Percentiles rank a stretch among this genome's conserved stretches.
phyloP scores from a whole-genome alignment of 345 rosid species.

The Eucalyptus microcorys region DNA sequence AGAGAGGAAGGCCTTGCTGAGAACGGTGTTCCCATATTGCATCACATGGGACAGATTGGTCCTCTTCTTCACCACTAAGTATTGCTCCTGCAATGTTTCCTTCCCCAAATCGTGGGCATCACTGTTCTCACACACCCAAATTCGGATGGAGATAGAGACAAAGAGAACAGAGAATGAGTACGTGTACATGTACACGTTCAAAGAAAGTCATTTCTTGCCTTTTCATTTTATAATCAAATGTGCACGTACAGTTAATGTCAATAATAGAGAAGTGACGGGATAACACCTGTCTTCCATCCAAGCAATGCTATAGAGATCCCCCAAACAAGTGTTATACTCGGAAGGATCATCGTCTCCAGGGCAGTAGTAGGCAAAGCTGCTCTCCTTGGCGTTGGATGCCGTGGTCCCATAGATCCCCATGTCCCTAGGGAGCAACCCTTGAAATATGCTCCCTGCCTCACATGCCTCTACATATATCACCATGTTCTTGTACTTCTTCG shows the following conservation, averaged over 20 bases:
- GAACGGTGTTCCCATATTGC: constrained; percentile 33
- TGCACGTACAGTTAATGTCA: not conserved
- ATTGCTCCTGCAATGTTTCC: constrained; percentile 48
- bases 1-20: constrained; percentile 7
- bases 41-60: constrained; percentile 38
- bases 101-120: constrained; percentile 33
- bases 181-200: no score
- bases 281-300: constrained; percentile 76
- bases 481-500: constrained; percentile 32
- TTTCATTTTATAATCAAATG: not conserved
- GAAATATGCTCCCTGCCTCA: constrained; percentile 52
- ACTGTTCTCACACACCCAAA: constrained; percentile 3
- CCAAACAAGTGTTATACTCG: constrained; percentile 34
- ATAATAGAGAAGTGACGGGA: not conserved
- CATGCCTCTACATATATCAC: constrained; percentile 64
- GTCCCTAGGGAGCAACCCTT: constrained; percentile 30
- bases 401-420: constrained; percentile 37
- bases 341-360: not conserved
- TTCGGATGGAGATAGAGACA: not conserved
- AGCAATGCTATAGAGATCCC: constrained; percentile 61
- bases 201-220: no score
- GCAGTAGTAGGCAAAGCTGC: constrained; percentile 41
- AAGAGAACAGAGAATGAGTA: not conserved
- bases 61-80: constrained; percentile 27
- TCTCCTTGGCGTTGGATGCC: constrained; percentile 40